phyloP scores from a whole-genome alignment of 2,329 filamentous ascomycete species.

The Hypoxylon sp. region DNA sequence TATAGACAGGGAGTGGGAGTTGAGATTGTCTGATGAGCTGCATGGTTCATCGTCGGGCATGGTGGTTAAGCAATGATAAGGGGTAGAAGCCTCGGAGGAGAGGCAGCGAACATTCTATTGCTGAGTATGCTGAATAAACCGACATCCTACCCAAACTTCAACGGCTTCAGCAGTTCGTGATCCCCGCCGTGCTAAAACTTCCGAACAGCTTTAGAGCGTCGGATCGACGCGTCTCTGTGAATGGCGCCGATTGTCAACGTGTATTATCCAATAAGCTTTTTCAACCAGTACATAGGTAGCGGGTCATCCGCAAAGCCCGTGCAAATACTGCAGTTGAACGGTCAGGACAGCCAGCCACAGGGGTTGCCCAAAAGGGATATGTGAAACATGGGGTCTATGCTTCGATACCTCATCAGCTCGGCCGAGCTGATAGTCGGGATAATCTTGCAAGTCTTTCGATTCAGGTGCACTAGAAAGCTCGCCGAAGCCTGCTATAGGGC shows the following conservation, averaged over 20 bases:
- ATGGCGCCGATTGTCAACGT: constrained; percentile 11
- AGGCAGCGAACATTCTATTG: constrained; percentile 16
- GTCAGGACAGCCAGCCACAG: constrained; percentile 15
- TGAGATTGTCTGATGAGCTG: constrained; percentile 22
- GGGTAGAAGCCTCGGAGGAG: constrained; percentile 16
- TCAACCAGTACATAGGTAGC: constrained; percentile 9
- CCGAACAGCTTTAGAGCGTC: constrained; percentile 28
- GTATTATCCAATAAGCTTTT: constrained; percentile 13
- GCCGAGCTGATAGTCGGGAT: constrained; percentile 15
- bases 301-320: constrained; percentile 18
- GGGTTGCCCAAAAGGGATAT: constrained; percentile 35
- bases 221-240: constrained; percentile 36
- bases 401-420: constrained; percentile 20
- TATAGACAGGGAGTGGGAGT: constrained; percentile 18
- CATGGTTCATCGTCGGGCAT: constrained; percentile 12
- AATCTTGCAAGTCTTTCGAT: constrained; percentile 17
- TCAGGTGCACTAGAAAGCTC: constrained; percentile 6
- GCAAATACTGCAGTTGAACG: constrained; percentile 19
- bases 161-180: constrained; percentile 31
- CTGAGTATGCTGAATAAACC: constrained; percentile 9
- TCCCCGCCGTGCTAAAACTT: constrained; percentile 32
- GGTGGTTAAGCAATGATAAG: constrained; percentile 8
- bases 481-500: constrained; percentile 8
- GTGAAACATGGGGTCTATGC: constrained; percentile 43
- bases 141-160: constrained; percentile 24